These are phyloP conservation scores for Pelargonium exstipulatum DNA, from an alignment of 441 rosid species.

Conservation along the genomic window DNA sequence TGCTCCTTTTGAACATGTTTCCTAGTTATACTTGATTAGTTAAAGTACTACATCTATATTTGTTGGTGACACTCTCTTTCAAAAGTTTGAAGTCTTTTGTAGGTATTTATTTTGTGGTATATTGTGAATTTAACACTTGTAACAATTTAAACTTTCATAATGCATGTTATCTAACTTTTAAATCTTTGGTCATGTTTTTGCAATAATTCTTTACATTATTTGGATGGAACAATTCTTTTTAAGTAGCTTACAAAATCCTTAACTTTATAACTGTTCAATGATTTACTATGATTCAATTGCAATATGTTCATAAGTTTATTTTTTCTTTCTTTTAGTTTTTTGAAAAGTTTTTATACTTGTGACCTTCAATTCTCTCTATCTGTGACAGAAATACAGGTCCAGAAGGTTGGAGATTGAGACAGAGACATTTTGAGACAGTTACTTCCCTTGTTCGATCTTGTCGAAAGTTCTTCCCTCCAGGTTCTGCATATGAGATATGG, in stretches of 20 bases:
- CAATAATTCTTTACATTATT: not conserved
- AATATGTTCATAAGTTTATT: not conserved
- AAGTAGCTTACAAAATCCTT: not conserved
- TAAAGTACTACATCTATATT: not conserved
- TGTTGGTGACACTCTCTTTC: not conserved
- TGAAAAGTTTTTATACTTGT: conserved; percentile 1
- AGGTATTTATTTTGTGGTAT: not conserved
- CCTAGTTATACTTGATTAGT: not conserved
- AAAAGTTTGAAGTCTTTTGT: not conserved
- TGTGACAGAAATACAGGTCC: conserved; percentile 84
- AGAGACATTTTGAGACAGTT: conserved; percentile 80
- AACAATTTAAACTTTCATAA: not conserved
- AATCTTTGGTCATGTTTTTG: not conserved
- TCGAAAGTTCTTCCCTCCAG: conserved; percentile 79
- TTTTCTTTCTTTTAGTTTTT: not conserved
- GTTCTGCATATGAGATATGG: conserved; percentile 95
- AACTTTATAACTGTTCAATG: conserved; percentile 8
- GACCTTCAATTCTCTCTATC: conserved; percentile 12
- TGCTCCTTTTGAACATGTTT: conserved; percentile 5
- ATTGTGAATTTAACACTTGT: not conserved
- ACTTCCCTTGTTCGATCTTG: conserved; percentile 87
- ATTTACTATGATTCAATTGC: conserved; percentile 7
- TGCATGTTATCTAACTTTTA: conserved; percentile 12
- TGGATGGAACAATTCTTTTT: not conserved
- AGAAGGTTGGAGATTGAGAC: conserved; percentile 98